These are phyloP conservation scores for Asterochloris erici DNA, from an alignment of 139 green algal genomes.

Conservation along the genomic window DNA sequence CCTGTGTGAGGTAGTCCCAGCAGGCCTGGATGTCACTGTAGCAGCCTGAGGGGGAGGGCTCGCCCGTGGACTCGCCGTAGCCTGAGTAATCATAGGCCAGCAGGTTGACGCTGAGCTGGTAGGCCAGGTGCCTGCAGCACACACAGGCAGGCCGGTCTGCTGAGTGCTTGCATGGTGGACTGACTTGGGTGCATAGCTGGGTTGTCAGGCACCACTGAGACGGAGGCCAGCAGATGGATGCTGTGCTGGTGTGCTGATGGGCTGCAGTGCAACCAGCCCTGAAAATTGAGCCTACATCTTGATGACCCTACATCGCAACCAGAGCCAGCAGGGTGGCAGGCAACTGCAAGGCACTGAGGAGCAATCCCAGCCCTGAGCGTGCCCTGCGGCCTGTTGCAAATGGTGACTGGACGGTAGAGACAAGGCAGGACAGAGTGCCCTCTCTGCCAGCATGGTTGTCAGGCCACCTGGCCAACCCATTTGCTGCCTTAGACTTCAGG, in stretches of 20 bases:
- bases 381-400: too few species aligned
- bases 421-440: not conserved
- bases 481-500: not conserved
- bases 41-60: conserved; percentile 33
- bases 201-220: too few species aligned
- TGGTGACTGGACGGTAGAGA: not conserved
- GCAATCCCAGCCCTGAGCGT: too few species aligned
- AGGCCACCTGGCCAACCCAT: not conserved
- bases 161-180: too few species aligned
- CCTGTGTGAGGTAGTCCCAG: conserved; percentile 23
- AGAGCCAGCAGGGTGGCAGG: not conserved
- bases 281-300: not conserved
- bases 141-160: too few species aligned
- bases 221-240: not conserved
- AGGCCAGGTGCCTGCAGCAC: conserved; percentile 52
- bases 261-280: not conserved
- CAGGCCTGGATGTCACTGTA: conserved; percentile 38
- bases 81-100: conserved; percentile 85
- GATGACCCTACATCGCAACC: not conserved
- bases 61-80: conserved; percentile 59
- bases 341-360: too few species aligned
- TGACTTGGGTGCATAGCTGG: not conserved
- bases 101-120: conserved; percentile 71
- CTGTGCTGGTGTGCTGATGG: not conserved
- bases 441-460: not conserved